A percentile compares a stretch with the other conserved stretches of the same genome.
phyloP scores from a whole-genome alignment of 2,329 filamentous ascomycete genomes.

The Stemphylium vesicarium region DNA sequence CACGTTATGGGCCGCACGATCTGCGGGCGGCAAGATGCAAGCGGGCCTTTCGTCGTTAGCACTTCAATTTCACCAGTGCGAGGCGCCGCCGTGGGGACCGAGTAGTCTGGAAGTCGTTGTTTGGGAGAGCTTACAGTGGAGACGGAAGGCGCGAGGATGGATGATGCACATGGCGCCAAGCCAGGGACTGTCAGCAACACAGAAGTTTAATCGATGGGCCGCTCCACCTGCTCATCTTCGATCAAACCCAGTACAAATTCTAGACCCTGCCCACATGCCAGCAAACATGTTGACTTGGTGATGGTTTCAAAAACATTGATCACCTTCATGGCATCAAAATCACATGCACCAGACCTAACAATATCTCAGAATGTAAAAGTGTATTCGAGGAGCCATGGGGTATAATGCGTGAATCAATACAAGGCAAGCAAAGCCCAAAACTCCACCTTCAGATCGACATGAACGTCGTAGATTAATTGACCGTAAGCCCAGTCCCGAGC shows the following conservation, averaged over 20 bases:
- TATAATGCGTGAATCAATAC: constrained; percentile 1
- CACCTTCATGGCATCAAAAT: not conserved
- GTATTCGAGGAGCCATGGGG: not conserved
- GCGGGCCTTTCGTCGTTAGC: constrained; percentile 26
- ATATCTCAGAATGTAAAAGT: not conserved
- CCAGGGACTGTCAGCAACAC: constrained; percentile 2
- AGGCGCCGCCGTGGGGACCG: constrained; percentile 9
- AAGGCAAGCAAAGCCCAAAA: not conserved
- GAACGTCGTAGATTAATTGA: constrained; percentile 1
- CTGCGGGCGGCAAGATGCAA: constrained; percentile 39
- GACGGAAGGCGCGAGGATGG: not conserved
- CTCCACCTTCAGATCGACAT: not conserved
- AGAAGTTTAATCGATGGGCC: constrained; percentile 3
- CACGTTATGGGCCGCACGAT: constrained; percentile 22
- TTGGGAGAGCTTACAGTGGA: constrained; percentile 1
- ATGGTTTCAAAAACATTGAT: not conserved
- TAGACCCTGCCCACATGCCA: not conserved
- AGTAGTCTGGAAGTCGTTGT: constrained; percentile 5
- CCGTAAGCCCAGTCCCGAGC: constrained; percentile 24
- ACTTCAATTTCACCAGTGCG: constrained; percentile 13
- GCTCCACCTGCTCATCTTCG: constrained; percentile 6
- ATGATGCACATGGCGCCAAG: constrained; percentile 9
- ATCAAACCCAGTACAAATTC: not conserved
- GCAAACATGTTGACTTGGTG: not conserved
- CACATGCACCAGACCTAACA: not conserved